phyloP scores from a whole-genome alignment of 2,329 filamentous ascomycete species.

The Seiridium unicorne region DNA sequence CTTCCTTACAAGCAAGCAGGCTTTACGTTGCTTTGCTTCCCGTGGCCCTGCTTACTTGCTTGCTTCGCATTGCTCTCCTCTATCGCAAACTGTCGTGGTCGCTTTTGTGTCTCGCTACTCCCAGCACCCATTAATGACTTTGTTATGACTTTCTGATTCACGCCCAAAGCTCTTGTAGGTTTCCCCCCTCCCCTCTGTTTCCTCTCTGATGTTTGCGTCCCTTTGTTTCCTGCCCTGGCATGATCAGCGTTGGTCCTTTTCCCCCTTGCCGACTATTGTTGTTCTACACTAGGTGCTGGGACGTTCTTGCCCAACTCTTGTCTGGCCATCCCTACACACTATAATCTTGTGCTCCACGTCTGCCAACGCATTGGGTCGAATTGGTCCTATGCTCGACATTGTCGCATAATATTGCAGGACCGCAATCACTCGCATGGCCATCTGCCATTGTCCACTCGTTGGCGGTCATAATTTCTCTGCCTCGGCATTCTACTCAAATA shows the following conservation, averaged over 20 bases:
- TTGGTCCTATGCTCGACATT: neutral
- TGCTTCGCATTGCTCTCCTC: neutral
- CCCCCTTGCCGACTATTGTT: too few relatives aligned
- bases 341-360: constrained; percentile 3
- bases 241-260: neutral
- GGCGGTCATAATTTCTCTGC: neutral
- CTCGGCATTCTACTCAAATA: neutral
- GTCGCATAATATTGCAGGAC: constrained; percentile 2
- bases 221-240: neutral
- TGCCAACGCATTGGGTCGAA: constrained; percentile 4
- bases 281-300: neutral
- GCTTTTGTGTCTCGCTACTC: neutral
- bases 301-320: neutral
- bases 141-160: neutral
- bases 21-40: constrained; percentile 1
- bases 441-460: neutral
- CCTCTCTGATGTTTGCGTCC: neutral
- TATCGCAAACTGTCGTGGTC: constrained; percentile 2
- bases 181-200: neutral
- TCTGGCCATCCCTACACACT: neutral
- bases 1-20: constrained; percentile 5
- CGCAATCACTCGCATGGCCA: neutral
- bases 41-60: neutral
- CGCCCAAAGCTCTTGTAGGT: neutral
- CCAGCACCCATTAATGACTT: neutral